Base-by-base conservation (phyloP, 2,329 filamentous ascomycete species). In the Lachnellula hyalina region DNA sequence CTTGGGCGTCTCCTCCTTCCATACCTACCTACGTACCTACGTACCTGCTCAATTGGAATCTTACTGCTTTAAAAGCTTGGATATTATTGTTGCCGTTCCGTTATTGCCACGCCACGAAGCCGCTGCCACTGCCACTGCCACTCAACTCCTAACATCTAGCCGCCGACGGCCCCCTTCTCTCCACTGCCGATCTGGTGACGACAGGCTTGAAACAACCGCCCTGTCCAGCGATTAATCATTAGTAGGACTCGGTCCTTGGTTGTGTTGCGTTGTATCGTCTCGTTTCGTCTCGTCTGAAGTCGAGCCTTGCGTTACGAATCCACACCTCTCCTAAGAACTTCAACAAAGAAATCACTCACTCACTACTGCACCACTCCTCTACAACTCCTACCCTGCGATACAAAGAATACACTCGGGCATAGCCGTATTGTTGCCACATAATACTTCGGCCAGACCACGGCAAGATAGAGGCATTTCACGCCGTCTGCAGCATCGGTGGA, bases 401-500 rank as follows among this genome's bases (percentile, higher is more conserved):
- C 48, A 32, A 28, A 46, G 3, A 25, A 15, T 46, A 19, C 12
- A 28, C 23, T 28, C 44, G 14, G 11, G 7, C 44, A 17, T 28
- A 23, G 12, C 44, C 6, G 12, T 12, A 15, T 14, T 28, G 7
- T 41, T 32, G 21, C 52, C 47, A 44, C 52, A 59, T 54, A 52
- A 50, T 53, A 34, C 9, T 36, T 52, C 44, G 23, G 25, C 44
- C 47, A 38, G 35, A 52, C 41, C 48, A 51, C 19, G 15, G 49
- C 44, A 47, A 57, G 23, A 52, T 51, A 59, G 40, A 52, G 38
- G 14, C 35, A 46, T 19, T 44, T 34, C 12, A 51, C 40, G 4
- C 46, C 51, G 56, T 53, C 54, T 58, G 55, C 59, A 61, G 62
- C 58, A 63, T 56, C 52, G 50, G 52, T 54, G 23, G 54, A 59